A percentile compares a stretch with the other conserved stretches of the same genome.
Conservation (phyloP, 495 filamentous ascomycete genomes). For the Friedmanniomyces endolithicus region DNA sequence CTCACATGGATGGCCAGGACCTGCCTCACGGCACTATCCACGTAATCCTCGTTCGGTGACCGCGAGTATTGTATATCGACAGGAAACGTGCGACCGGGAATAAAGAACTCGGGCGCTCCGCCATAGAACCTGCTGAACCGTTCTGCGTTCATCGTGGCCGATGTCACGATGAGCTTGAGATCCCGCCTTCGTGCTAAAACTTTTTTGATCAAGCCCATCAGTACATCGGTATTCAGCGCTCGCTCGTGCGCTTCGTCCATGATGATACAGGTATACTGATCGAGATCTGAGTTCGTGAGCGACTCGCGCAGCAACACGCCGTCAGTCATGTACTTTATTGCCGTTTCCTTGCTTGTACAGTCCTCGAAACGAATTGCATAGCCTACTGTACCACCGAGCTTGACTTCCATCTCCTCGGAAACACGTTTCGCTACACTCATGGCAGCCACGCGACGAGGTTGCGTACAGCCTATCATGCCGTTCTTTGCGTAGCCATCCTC, state of each 20-base stretch:
- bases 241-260: conserved; percentile 99
- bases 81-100: conserved; percentile 92
- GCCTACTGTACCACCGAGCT: conserved; percentile 74
- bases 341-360: conserved; percentile 85
- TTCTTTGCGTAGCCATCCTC: conserved; percentile 81
- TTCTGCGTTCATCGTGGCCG: conserved; percentile 97
- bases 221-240: conserved; percentile 89
- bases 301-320: conserved; percentile 91
- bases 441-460: conserved; percentile 86
- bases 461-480: conserved; percentile 90
- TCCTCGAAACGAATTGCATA: conserved; percentile 99
- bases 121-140: conserved; percentile 93
- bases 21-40: conserved; percentile 93
- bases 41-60: conserved; percentile 93
- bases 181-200: conserved; percentile 81
- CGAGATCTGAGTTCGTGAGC: conserved; percentile 78
- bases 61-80: conserved; percentile 94
- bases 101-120: conserved; percentile 94
- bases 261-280: conserved; percentile 96
- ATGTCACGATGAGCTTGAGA: conserved; percentile 93
- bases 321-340: conserved; percentile 99
- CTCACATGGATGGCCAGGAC: conserved; percentile 95
- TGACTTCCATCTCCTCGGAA: conserved; percentile 98
- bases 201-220: conserved; percentile 97
- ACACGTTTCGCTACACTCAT: conserved; percentile 99